phyloP scores from a whole-genome alignment of 2,329 filamentous ascomycete genomes.

The Apiospora pterosperma region DNA sequence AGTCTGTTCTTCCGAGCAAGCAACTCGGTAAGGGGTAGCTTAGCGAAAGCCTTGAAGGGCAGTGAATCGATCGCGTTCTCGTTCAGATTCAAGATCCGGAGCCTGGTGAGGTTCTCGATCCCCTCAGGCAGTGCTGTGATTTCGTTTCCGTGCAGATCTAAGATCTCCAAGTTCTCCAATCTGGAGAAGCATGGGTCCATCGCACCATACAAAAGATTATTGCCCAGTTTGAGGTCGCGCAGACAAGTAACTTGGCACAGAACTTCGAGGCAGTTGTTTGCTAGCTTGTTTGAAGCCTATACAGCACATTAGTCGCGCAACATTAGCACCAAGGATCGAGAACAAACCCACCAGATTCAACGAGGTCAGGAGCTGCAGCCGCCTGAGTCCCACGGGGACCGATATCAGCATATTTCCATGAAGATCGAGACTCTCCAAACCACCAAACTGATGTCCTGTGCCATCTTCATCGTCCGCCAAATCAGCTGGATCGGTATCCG shows the following conservation, averaged over 20 bases:
- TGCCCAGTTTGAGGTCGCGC: constrained; percentile 76
- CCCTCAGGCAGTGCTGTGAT: constrained; percentile 67
- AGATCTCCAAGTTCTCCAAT: constrained; percentile 68
- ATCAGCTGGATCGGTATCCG: constrained; percentile 60
- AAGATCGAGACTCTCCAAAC: constrained; percentile 76
- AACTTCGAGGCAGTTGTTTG: constrained; percentile 67
- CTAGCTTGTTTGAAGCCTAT: constrained; percentile 77
- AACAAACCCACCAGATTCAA: constrained; percentile 68
- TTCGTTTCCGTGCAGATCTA: constrained; percentile 80
- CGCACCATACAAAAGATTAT: constrained; percentile 69
- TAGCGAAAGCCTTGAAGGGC: constrained; percentile 65
- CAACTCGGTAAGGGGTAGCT: constrained; percentile 70
- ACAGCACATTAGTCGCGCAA: neutral
- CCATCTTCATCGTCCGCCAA: constrained; percentile 63
- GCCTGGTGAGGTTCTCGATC: constrained; percentile 61
- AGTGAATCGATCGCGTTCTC: constrained; percentile 73
- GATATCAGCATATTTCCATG: constrained; percentile 76
- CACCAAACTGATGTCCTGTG: constrained; percentile 74
- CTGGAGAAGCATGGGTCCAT: constrained; percentile 61
- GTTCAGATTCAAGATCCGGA: constrained; percentile 75
- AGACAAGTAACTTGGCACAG: constrained; percentile 71
- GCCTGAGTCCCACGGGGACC: constrained; percentile 72
- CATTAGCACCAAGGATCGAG: neutral
- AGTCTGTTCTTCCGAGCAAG: constrained; percentile 76
- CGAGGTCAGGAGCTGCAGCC: constrained; percentile 69